Percentiles rank a stretch among this genome's conserved stretches.
phyloP scores from a whole-genome alignment of 2,329 filamentous ascomycete species.

The Pseudogymnoascus sp. region DNA sequence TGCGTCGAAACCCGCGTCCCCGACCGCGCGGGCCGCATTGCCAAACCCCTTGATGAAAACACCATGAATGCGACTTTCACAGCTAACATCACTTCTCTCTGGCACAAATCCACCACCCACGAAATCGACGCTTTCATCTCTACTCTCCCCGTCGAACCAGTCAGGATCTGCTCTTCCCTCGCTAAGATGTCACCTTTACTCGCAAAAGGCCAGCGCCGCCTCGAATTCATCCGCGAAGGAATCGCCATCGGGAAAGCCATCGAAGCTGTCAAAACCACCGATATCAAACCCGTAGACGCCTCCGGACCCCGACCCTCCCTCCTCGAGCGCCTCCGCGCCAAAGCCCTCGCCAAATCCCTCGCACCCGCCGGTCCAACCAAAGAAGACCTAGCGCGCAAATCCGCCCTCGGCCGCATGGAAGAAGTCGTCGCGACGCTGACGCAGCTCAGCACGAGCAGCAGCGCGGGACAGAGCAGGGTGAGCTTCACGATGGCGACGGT shows the following conservation, averaged over 20 bases:
- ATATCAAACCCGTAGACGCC: conserved; percentile 9
- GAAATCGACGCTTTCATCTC: conserved; percentile 41
- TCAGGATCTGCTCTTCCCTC: conserved; percentile 45
- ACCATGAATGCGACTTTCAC: conserved; percentile 49
- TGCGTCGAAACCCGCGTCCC: conserved; percentile 47
- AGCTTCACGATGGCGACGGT: conserved; percentile 60
- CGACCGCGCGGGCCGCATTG: conserved; percentile 23
- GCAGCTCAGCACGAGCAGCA: conserved; percentile 53
- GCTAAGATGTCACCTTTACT: conserved; percentile 49
- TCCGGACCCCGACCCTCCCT: conserved; percentile 52
- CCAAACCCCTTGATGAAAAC: conserved; percentile 41
- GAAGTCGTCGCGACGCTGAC: conserved; percentile 61
- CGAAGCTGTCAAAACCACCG: conserved; percentile 25
- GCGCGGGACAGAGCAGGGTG: conserved; percentile 46
- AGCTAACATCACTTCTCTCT: conserved; percentile 41
- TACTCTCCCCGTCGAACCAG: conserved; percentile 47
- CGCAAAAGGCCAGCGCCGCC: conserved; percentile 58
- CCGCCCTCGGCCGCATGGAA: conserved; percentile 59
- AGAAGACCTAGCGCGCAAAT: conserved; percentile 51
- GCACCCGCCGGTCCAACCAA: conserved; percentile 40
- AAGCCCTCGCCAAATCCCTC: conserved; percentile 50
- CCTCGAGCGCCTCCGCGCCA: conserved; percentile 67
- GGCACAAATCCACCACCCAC: conserved; percentile 26
- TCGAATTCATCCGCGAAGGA: conserved; percentile 61
- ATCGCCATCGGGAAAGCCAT: conserved; percentile 35